These are phyloP conservation scores for Pseudogymnoascus sp. DNA, from an alignment of 2,329 filamentous ascomycete species.

Conservation along the genomic window DNA sequence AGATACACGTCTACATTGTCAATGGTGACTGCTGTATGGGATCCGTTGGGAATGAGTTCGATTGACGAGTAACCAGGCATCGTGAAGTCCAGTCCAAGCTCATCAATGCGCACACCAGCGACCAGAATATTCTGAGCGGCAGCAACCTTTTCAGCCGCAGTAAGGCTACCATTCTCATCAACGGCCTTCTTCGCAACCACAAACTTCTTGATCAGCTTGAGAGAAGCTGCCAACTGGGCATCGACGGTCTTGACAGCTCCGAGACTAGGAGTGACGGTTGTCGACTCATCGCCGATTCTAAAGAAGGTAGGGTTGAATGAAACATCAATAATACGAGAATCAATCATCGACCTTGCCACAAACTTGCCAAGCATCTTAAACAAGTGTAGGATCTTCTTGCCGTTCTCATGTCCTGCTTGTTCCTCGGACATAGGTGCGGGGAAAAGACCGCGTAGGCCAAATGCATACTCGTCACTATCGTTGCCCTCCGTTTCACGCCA, in stretches of 20 bases:
- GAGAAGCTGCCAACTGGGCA: constrained; percentile 71
- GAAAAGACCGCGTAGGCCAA: constrained; percentile 77
- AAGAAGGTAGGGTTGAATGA: constrained; percentile 98
- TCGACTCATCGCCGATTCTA: constrained; percentile 66
- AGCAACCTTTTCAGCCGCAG: constrained; percentile 59
- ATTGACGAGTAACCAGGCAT: constrained; percentile 84
- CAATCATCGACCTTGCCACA: constrained; percentile 94
- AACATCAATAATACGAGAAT: constrained; percentile 94
- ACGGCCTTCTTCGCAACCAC: constrained; percentile 73
- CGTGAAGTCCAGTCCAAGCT: constrained; percentile 88
- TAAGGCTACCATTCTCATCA: constrained; percentile 60
- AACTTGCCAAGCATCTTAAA: constrained; percentile 96
- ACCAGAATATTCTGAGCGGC: constrained; percentile 63
- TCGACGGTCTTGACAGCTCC: constrained; percentile 88
- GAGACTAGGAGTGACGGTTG: constrained; percentile 68
- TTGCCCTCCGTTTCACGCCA: constrained; percentile 86
- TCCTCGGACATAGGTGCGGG: constrained; percentile 81
- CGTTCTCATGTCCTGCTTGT: constrained; percentile 63
- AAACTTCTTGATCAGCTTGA: constrained; percentile 83
- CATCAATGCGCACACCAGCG: constrained; percentile 71
- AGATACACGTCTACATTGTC: constrained; percentile 87
- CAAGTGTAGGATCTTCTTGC: constrained; percentile 78
- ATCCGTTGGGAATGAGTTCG: constrained; percentile 68
- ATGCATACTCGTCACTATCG: constrained; percentile 71
- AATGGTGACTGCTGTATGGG: constrained; percentile 69